Base-by-base conservation (phyloP, 352 stramenopile species). In the Pythium aphanidermatum region DNA sequence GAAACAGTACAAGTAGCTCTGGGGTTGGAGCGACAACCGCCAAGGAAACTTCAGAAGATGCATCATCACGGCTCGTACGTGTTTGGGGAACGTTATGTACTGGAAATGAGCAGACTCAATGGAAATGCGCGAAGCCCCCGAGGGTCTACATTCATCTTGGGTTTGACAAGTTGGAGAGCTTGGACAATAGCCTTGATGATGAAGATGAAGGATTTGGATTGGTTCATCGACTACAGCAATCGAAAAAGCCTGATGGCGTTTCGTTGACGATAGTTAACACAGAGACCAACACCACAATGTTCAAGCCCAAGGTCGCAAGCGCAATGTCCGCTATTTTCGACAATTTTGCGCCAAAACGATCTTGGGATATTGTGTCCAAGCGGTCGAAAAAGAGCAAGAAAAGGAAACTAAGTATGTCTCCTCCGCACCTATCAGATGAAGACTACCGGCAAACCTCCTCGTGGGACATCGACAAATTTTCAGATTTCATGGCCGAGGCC, bases 381-480 rank as follows among this genome's bases (percentile, higher is more conserved):
- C 35, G 24, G 21, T 42, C 51, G 16, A 60, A 53, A 27, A 62
- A 49, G 26, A 44, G 14, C 1, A 83, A 80, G 42, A 84, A 74
- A 32, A 87, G 85, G 41, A 73, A 67, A 34, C 58, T n/a, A n/a
- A n/a, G n/a, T n/a, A n/a, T n/a, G n/a, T n/a, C n/a, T n/a, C n/a
- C n/a, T n/a, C n/a, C n/a, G n/a, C n/a, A n/a, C n/a, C n/a, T n/a
- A n/a, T n/a, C n/a, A 1, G 37, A 45, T 21, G 12, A 23, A 36
- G 13, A 41, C 31, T 7, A n/a, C 24, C 21, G 36, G 11, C 24
- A 23, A 6, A 23, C 21, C 7, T 13, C 19, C 13, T 1, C 20
- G 24, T 90, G 77, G 77, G 57, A 85, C 49, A 63, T 90, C 21
- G 67, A 90, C 19, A 80, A 74, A 28, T 90, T 87, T 36, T 80